Base-by-base conservation (phyloP, 306 rosid genomes). In the Amphicarpaea edgeworthii region DNA sequence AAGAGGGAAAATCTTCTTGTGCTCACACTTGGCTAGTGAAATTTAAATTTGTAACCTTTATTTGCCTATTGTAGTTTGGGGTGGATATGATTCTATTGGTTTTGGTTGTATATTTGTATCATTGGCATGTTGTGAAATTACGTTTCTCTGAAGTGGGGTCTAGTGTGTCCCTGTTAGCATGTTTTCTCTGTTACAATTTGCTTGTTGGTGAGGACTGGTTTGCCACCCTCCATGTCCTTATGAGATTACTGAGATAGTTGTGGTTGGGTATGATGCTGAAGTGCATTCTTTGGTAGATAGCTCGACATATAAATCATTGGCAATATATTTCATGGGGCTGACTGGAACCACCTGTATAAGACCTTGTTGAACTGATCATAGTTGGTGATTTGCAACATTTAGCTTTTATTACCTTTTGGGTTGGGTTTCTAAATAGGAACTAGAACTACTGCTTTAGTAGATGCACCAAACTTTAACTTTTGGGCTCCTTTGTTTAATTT, bases 241-340 rank as follows among this genome's bases (percentile, higher is more conserved):
- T 54, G 61, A 21, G 32, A 10, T 21, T n/a, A 21, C 8, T 54
- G 32, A 10, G 30, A 54, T 21, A 12, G 61, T 54, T 10, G 15
- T 54, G 59, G 37, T 72, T 30, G 30, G 37, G 12, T 79, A 24
- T 3, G 40, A 54, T 64, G 68, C 79, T 71, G 38, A 38, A 16
- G 41, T 30, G n/a, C n/a, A n/a, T n/a, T n/a, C 57, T 17, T 51
- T 30, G 28, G 50, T 72, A 26, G 64, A n/a, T 20, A 32, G 3
- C 12, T 62, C 21, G 12, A 10, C 66, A 1, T 70, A 60, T 30
- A 47, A 21, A 63, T 17, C 12, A 20, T 60, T 60, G 6, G 26
- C 24, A n/a, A 38, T 19, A 26, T 12, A 12, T 40, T 75, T 26
- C 40, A 12, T n/a, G 37, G 28, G 42, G 26, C 66, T 21, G 41